A percentile compares a stretch with the other conserved stretches of the same genome.
phyloP scores from a whole-genome alignment of 1,284 basidiomycete genomes.

The Ceratobasidium sp. region DNA sequence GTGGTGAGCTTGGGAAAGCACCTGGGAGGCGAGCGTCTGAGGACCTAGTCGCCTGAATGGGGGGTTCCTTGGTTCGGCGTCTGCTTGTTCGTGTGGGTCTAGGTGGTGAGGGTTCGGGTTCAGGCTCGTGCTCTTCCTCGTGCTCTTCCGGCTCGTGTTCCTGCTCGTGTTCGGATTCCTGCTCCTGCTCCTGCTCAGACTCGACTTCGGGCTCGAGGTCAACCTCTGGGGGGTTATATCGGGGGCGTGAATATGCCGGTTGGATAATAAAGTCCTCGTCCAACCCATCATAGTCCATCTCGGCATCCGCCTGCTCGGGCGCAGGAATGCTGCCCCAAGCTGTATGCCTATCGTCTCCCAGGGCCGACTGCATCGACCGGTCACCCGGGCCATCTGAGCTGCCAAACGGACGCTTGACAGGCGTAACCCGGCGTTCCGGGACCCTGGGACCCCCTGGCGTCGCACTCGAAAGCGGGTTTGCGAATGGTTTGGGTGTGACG shows the following conservation, averaged over 20 bases:
- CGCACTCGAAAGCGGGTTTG: slow-evolving; percentile 30
- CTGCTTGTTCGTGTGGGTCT: neutral
- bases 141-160: slow-evolving; percentile 21
- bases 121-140: slow-evolving; percentile 36
- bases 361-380: slow-evolving; percentile 4
- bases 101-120: slow-evolving; percentile 32
- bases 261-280: slow-evolving; percentile 40
- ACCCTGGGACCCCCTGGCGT: slow-evolving; percentile 13
- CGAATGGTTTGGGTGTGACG: slow-evolving; percentile 29
- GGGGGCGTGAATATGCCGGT: slow-evolving; percentile 27
- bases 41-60: neutral
- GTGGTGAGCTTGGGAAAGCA: slow-evolving; percentile 35
- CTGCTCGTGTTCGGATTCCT: slow-evolving; percentile 3
- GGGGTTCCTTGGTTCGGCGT: slow-evolving; percentile 17
- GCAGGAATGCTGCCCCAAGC: slow-evolving; percentile 30
- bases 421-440: slow-evolving; percentile 23
- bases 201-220: slow-evolving; percentile 30
- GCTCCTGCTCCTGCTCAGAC: slow-evolving; percentile 26
- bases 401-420: slow-evolving; percentile 33
- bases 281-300: slow-evolving; percentile 41
- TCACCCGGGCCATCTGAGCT: slow-evolving; percentile 39
- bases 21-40: slow-evolving; percentile 27
- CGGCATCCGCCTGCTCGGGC: slow-evolving; percentile 21
- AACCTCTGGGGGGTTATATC: slow-evolving; percentile 34
- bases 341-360: neutral